phyloP scores from a whole-genome alignment of 352 stramenopile species.

The Phytophthora fragariaefolia region DNA sequence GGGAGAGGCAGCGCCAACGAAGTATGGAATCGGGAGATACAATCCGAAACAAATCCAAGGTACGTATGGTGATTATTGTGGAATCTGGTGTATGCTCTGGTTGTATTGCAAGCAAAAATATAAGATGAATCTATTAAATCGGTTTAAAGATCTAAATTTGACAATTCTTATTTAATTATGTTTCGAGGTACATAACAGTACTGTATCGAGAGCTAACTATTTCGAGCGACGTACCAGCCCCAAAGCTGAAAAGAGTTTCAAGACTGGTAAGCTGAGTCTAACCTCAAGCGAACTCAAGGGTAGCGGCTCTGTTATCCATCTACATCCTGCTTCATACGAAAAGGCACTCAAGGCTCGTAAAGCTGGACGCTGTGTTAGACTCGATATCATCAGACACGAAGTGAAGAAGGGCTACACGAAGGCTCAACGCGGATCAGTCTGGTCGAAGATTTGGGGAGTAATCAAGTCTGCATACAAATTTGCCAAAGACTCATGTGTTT shows the following conservation, averaged over 20 bases:
- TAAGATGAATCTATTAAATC: conserved; percentile 13
- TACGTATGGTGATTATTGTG: conserved; percentile 12
- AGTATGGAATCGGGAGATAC: conserved; percentile 4
- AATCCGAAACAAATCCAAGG: conserved; percentile 20
- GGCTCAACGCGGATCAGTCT: too few species aligned
- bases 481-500: not conserved
- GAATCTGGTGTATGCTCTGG: conserved; percentile 10
- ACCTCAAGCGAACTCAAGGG: not conserved
- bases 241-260: not conserved
- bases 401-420: not conserved
- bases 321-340: not conserved
- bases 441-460: not conserved
- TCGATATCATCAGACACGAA: not conserved
- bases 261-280: not conserved
- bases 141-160: conserved; percentile 24
- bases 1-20: conserved; percentile 3
- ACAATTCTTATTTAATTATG: conserved; percentile 9
- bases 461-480: not conserved
- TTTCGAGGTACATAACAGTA: conserved; percentile 19
- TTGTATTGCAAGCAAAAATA: conserved; percentile 22
- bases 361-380: not conserved
- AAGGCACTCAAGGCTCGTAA: not conserved
- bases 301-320: not conserved
- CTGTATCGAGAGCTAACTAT: conserved; percentile 9
- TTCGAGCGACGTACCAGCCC: not conserved